Percentiles rank a stretch among this genome's conserved stretches.
Conservation (phyloP, 1,284 basidiomycete species). For the Cryptococcus sp. region DNA sequence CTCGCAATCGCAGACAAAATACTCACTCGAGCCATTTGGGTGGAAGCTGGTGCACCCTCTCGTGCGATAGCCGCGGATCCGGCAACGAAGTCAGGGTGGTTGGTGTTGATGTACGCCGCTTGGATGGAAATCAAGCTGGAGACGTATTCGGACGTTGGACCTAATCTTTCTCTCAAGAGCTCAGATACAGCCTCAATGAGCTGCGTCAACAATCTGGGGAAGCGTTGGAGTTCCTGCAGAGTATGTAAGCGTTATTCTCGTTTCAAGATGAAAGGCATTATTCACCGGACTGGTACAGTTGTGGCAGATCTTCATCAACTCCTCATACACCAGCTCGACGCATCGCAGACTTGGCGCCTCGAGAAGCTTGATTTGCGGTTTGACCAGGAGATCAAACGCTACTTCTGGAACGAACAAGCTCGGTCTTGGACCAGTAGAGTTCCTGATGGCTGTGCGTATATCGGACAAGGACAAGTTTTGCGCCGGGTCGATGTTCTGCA, state of each 20-base stretch:
- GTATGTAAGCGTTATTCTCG: conserved; percentile 4
- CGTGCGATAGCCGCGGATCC: conserved; percentile 53
- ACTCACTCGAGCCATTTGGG: conserved; percentile 26
- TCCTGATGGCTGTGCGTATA: conserved; percentile 96
- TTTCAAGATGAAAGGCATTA: conserved; percentile 16
- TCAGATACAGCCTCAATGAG: conserved; percentile 98
- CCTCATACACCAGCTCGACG: conserved; percentile 98
- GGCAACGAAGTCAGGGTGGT: conserved; percentile 53
- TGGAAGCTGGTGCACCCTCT: conserved; percentile 36
- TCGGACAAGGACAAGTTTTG: conserved; percentile 89
- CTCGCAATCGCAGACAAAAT: neutral
- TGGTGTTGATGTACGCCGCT: conserved; percentile 97
- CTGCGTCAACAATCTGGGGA: conserved; percentile 89
- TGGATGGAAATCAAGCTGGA: conserved; percentile 96
- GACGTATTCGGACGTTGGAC: conserved; percentile 94
- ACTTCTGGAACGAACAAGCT: conserved; percentile 96
- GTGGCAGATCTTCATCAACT: conserved; percentile 99
- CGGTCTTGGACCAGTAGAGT: conserved; percentile 94
- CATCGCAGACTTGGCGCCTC: conserved; percentile 92
- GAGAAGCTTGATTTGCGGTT: conserved; percentile 96
- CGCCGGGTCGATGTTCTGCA: conserved; percentile 87
- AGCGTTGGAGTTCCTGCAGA: conserved; percentile 87
- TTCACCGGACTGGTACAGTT: conserved; percentile 87
- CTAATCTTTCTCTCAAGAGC: conserved; percentile 88
- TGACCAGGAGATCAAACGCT: conserved; percentile 95